phyloP scores from a whole-genome alignment of 192 early-diverging fungal genomes.

The Podila epigama region DNA sequence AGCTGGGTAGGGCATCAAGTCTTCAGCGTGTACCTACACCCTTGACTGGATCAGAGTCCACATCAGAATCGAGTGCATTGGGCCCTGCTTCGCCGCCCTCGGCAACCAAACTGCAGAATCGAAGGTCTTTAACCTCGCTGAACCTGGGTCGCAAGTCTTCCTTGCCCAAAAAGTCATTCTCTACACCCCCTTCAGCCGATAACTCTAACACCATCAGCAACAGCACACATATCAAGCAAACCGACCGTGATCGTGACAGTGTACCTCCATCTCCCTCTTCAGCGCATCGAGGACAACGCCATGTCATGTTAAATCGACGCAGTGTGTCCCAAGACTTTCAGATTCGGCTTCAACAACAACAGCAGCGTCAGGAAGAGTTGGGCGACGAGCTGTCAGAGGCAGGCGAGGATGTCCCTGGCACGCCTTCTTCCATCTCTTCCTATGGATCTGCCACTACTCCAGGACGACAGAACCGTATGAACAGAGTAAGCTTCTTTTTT shows the following conservation, averaged over 20 bases:
- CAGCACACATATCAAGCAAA: constrained; percentile 3
- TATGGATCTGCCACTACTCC: constrained; percentile 24
- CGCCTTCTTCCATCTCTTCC: constrained; percentile 31
- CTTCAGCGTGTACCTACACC: constrained; percentile 2
- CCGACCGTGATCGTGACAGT: constrained; percentile 9
- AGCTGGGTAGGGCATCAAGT: constrained; percentile 15
- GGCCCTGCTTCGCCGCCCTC: not conserved
- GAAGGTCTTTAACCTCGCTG: constrained; percentile 20
- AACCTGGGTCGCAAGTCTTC: constrained; percentile 31
- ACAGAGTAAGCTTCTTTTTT: constrained; percentile 17
- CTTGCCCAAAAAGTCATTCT: constrained; percentile 25
- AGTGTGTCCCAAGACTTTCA: constrained; percentile 40
- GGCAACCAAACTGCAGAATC: not conserved
- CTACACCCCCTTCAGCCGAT: not conserved
- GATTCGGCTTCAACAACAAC: constrained; percentile 30
- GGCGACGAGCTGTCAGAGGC: constrained; percentile 39
- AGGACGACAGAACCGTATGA: constrained; percentile 16
- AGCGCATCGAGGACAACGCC: constrained; percentile 18
- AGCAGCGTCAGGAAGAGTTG: constrained; percentile 29
- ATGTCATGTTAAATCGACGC: constrained; percentile 42
- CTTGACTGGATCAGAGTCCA: not conserved
- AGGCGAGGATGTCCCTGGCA: constrained; percentile 37
- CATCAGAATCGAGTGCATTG: not conserved
- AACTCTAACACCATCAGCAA: not conserved
- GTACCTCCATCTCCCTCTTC: constrained; percentile 39